Conservation (phyloP, 2,329 filamentous ascomycete genomes). For the Cyphellophora attinorum region DNA sequence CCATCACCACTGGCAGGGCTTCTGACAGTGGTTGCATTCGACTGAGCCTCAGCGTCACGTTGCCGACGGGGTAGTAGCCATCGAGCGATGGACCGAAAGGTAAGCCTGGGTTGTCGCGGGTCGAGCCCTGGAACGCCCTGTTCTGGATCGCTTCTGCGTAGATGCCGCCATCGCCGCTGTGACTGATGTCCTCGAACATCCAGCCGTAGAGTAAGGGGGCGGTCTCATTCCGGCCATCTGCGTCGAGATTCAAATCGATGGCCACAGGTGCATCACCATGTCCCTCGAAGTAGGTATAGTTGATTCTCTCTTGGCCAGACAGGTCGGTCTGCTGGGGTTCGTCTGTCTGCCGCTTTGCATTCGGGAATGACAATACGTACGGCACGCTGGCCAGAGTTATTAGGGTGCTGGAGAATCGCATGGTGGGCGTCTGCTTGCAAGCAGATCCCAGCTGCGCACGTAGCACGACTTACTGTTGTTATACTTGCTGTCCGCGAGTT, state of each 20-base stretch:
- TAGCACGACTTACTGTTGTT: background rate
- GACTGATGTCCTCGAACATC: slow-evolving; percentile 14
- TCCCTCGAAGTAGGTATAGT: background rate
- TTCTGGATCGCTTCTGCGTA: slow-evolving; percentile 27
- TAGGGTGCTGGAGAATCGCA: background rate
- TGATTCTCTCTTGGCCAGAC: background rate
- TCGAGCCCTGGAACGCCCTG: slow-evolving; percentile 26
- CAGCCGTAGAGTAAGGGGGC: slow-evolving; percentile 15
- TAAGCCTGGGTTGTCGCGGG: slow-evolving; percentile 21
- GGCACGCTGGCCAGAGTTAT: background rate
- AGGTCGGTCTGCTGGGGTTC: background rate
- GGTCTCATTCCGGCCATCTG: slow-evolving; percentile 8
- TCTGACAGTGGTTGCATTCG: slow-evolving; percentile 34
- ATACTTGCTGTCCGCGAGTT: background rate
- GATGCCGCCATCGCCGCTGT: slow-evolving; percentile 22
- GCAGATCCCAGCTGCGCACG: background rate
- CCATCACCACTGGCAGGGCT: slow-evolving; percentile 33
- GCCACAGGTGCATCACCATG: slow-evolving; percentile 6
- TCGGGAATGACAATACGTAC: too few relatives aligned
- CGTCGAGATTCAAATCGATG: slow-evolving; percentile 6
- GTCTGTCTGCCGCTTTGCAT: background rate
- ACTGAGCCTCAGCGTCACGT: slow-evolving; percentile 25
- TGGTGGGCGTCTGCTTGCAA: background rate
- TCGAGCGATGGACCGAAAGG: slow-evolving; percentile 21
- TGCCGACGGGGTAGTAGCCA: slow-evolving; percentile 23